phyloP scores from a whole-genome alignment of 2,329 filamentous ascomycete genomes.

The Hymenoscyphus repandus region DNA sequence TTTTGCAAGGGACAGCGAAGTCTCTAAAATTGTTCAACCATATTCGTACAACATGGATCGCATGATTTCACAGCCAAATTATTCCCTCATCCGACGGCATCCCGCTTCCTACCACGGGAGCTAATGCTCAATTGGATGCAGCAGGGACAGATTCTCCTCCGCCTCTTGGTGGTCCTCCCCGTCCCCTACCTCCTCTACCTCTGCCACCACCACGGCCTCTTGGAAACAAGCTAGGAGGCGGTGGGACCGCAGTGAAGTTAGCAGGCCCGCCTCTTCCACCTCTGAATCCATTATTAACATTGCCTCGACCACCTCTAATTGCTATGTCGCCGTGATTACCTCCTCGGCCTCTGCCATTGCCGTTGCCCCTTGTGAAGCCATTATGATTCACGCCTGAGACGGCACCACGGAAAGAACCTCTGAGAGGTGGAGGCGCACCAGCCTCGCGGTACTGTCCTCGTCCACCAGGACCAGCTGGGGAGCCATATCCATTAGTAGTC shows the following conservation, averaged over 20 bases:
- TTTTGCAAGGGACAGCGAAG: no score
- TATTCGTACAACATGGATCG: no score
- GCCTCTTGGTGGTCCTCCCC: constrained; percentile 19
- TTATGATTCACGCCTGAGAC: constrained; percentile 41
- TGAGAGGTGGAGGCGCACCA: constrained; percentile 47
- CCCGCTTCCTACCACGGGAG: not conserved
- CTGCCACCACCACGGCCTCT: constrained; percentile 31
- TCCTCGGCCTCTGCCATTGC: constrained; percentile 33
- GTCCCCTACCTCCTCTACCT: constrained; percentile 26
- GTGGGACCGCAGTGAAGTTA: constrained; percentile 52
- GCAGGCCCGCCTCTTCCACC: constrained; percentile 21
- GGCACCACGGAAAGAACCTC: constrained; percentile 53
- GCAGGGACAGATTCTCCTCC: constrained; percentile 16
- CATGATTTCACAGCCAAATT: not conserved
- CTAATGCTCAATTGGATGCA: constrained; percentile 6
- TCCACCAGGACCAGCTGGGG: constrained; percentile 48
- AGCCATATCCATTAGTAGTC: constrained; percentile 50
- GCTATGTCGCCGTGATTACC: constrained; percentile 26
- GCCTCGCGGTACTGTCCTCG: constrained; percentile 58
- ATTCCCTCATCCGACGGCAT: constrained; percentile 4
- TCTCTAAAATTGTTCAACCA: no score
- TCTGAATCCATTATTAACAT: constrained; percentile 12
- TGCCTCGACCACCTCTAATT: constrained; percentile 18
- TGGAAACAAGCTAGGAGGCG: constrained; percentile 51
- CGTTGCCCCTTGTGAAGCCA: constrained; percentile 37